Evolutionary conservation across 495 filamentous ascomycete species (phyloP).

Genomic region (Talaromyces proteolyticus): DNA sequence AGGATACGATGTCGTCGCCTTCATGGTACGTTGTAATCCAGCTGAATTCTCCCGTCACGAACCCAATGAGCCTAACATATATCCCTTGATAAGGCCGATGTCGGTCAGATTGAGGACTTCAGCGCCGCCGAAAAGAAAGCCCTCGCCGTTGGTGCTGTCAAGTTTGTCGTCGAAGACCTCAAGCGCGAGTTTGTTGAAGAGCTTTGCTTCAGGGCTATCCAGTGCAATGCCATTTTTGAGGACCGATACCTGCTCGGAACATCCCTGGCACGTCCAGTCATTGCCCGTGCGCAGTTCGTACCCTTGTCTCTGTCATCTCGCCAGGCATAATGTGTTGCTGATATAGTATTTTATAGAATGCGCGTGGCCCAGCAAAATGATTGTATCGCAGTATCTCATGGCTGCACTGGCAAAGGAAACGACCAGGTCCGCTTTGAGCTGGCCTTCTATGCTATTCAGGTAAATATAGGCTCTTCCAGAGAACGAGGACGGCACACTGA

Average conservation of each 20-base stretch:
- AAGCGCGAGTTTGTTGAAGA: slow-evolving; percentile 76
- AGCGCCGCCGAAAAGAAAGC: slow-evolving; percentile 53
- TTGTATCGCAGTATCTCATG: slow-evolving; percentile 5
- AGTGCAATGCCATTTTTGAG: slow-evolving; percentile 86
- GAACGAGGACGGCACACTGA: slow-evolving; percentile 37
- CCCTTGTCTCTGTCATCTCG: slow-evolving; percentile 39
- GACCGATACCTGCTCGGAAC: slow-evolving; percentile 74
- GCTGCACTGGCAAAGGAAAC: slow-evolving; percentile 25
- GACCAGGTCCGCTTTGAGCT: slow-evolving; percentile 72
- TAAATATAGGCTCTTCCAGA: slow-evolving; percentile 29
- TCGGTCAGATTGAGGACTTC: slow-evolving; percentile 62
- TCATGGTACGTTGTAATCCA: slow-evolving; percentile 36
- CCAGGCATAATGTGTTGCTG: background rate
- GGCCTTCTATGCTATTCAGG: slow-evolving; percentile 63
- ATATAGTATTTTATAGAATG: slow-evolving; percentile 32
- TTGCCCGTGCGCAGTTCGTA: slow-evolving; percentile 68
- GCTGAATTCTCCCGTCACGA: background rate
- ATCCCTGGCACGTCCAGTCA: slow-evolving; percentile 80
- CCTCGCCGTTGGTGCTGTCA: slow-evolving; percentile 29
- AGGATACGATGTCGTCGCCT: slow-evolving; percentile 62
- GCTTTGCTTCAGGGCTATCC: slow-evolving; percentile 81
- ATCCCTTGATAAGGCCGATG: slow-evolving; percentile 46
- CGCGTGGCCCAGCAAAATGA: slow-evolving; percentile 6
- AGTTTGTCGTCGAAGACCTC: slow-evolving; percentile 44
- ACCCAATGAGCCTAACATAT: slow-evolving; percentile 8